Evolutionary conservation across 1,284 basidiomycete species (phyloP).

Genomic region (Mycena citricolor): DNA sequence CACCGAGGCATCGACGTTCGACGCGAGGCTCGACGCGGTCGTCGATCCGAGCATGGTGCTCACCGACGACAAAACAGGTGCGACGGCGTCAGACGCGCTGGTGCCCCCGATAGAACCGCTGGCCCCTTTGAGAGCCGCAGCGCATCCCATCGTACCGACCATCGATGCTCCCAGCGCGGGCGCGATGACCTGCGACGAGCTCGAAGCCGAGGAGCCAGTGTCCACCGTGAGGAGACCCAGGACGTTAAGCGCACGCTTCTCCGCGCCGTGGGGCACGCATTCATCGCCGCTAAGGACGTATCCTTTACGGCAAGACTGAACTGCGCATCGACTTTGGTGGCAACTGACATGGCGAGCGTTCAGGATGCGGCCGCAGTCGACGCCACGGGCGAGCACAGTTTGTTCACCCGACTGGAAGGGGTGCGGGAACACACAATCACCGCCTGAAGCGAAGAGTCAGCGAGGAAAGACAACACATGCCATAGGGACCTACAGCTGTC

Average conservation of each 20-base stretch:
- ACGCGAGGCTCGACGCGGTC: too few species aligned
- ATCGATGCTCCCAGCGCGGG: neutral
- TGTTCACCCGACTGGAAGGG: too few species aligned
- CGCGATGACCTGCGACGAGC: neutral
- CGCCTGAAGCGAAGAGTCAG: conserved; percentile 16
- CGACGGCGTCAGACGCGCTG: too few species aligned
- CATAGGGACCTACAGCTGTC: conserved; percentile 23
- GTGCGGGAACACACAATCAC: conserved; percentile 21
- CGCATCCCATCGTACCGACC: too few species aligned
- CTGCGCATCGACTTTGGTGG: conserved; percentile 19
- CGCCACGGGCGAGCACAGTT: conserved; percentile 12
- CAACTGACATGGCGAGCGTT: conserved; percentile 18
- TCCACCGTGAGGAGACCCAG: neutral
- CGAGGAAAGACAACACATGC: neutral
- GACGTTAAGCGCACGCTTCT: neutral
- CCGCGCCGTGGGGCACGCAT: neutral
- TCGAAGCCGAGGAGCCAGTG: neutral
- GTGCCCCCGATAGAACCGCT: too few species aligned
- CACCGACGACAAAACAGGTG: too few species aligned
- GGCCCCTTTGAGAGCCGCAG: too few species aligned
- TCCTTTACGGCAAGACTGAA: conserved; percentile 11
- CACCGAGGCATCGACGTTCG: neutral
- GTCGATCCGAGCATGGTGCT: too few species aligned
- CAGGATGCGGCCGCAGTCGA: conserved; percentile 19
- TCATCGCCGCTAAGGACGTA: conserved; percentile 2